Percentiles rank a stretch among this genome's conserved stretches.
Conservation (phyloP, 345 rosid genomes). For the Syzygium oleosum region DNA sequence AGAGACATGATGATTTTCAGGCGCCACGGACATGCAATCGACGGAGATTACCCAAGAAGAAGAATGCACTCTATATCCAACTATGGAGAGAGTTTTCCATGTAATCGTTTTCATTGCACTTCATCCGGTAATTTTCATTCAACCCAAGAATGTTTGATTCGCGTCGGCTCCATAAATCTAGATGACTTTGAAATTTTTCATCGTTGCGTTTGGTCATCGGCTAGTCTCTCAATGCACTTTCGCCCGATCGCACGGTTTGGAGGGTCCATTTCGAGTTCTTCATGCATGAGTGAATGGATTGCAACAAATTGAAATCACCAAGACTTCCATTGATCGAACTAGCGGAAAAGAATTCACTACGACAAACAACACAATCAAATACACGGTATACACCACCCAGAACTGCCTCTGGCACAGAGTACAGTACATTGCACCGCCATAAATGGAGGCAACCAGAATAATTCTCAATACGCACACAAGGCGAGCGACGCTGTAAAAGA, state of each 20-base stretch:
- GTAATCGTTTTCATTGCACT: neutral
- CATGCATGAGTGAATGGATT: neutral
- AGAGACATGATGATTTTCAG: neutral
- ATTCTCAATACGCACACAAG: neutral
- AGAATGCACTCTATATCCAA: neutral
- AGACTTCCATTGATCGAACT: neutral
- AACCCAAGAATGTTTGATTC: neutral
- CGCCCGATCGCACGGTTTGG: neutral
- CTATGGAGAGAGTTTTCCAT: neutral
- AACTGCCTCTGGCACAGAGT: neutral
- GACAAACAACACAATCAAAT: neutral
- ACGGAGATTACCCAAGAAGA: neutral
- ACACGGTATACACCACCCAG: neutral
- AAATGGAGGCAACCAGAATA: neutral
- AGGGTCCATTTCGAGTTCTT: neutral
- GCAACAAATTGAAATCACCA: neutral
- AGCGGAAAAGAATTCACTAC: neutral
- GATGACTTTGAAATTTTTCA: neutral
- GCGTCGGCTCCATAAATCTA: neutral
- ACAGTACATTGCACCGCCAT: neutral
- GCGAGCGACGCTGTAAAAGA: neutral
- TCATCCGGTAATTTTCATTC: neutral
- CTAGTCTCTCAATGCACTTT: neutral
- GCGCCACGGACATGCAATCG: neutral
- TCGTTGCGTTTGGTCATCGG: neutral